Evolutionary conservation across 1,284 basidiomycete species (phyloP), one percentile per base, ranked within the genome.

Genomic region (Pyrrhoderma lamaoense): DNA sequence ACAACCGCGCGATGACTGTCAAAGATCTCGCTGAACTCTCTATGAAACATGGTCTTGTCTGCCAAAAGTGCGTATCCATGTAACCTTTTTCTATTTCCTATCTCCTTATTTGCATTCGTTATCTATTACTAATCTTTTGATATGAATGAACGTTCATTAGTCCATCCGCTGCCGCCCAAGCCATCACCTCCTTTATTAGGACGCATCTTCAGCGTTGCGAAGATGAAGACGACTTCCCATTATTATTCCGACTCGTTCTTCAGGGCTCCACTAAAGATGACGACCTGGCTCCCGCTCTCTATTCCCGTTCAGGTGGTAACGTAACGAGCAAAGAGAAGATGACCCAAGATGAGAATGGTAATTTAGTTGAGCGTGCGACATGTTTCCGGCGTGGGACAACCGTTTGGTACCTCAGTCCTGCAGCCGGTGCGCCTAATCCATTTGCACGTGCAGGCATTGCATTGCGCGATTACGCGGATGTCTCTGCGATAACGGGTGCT

Each of bases 1-100:
- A 82, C 62, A 88, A 88, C 65, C 77, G 82, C 45, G 85, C 85
- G 39, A 85, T 87, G 80, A 88, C 85, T 40, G 82, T 88, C 68
- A 88, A 88, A 64, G 85, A 88, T 68, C 77, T 88, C 50, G 79
- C 85, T 39, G 82, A 86, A 58, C 75, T 82, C 68, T 74, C 77
- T 38, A 72, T 80, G 59, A 69, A 70, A 58, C 75, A 71, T 61
- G 85, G 85, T 51, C 70, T 86, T 11, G 70, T 76, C 56, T 85
- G 84, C 65, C 82, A 84, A 69, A 87, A 84, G 85, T 87, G 18
- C 18, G 45, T 48, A 51, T 47, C 51, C 45, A 37, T 39, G 14
- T 21, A 16, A 21, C 3, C 23, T 5, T 40, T 40, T n/a, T n/a
- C 21, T n/a, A 18, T 40, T 16, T n/a, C 7, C 21, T 40, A 22